Base-by-base conservation (phyloP, 208 protist species). In the Borovskyia barvae region DNA sequence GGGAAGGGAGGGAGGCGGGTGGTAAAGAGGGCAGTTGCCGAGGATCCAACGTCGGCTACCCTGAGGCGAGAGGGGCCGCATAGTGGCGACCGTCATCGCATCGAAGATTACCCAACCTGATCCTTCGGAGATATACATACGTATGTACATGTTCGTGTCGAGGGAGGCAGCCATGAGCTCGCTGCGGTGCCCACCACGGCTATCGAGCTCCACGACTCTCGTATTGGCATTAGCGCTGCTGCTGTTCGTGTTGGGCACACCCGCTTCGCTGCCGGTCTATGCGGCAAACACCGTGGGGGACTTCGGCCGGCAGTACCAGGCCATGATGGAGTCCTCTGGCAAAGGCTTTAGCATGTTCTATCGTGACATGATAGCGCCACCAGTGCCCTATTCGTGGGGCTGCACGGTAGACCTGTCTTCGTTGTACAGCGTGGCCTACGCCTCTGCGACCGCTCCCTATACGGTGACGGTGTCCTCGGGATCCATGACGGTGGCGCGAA, bases 401-500 rank as follows among this genome's bases (percentile, higher is more conserved):
- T 68, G 62, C 33, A 39, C 35, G 22, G 29, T 32, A 26, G 62
- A 20, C 19, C 24, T 45, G 8, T 48, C 15, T 8, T 35, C 12
- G 11, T 14, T 0, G 3, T 56, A 41, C 28, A 68, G 52, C 17
- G 62, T 68, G n/a, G 62, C 62, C 29, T 68, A 68, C 62, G 62
- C 52, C 4, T 68, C 62, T 9, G 32, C 43, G 7, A 54, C 40
- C 9, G 20, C 41, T 3, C 62, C 62, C 14, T 68, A 68, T 17
- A 9, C 46, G 15, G n/a, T 60, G 36, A 61, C 20, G 30, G 37
- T 68, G 15, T 53, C 40, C 22, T 9, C 24, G 26, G 24, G 37
- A n/a, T 5, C 14, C 12, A 3, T 58, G 15, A 55, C 42, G 4
- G 52, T 68, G 24, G 30, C 62, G 14, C 45, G 55, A 8, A 20